Conservation (phyloP, 495 filamentous ascomycete genomes). For the Astrothelium subdiscretum region DNA sequence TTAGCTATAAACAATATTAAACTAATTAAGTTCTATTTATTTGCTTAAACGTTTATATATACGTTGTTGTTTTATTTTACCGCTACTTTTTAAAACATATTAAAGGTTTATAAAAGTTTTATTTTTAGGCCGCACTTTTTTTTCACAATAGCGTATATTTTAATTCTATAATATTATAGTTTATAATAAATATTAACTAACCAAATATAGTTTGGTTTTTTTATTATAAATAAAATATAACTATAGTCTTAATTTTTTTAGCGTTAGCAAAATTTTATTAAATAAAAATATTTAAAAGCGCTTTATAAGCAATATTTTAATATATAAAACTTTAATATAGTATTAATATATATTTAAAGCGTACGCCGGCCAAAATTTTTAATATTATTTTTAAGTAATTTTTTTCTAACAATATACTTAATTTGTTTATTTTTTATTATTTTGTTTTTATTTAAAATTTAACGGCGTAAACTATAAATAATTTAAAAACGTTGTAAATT, state of each 20-base stretch:
- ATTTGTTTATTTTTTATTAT: background rate
- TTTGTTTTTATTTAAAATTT: background rate
- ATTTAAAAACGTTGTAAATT: background rate
- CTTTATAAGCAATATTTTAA: background rate
- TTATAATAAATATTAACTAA: background rate
- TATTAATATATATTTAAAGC: background rate
- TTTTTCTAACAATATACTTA: background rate
- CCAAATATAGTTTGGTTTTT: background rate
- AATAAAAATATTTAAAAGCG: background rate
- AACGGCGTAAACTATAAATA: background rate
- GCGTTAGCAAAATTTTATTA: background rate
- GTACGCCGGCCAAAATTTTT: background rate
- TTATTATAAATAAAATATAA: background rate
- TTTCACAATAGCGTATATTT: background rate
- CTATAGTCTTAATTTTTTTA: background rate
- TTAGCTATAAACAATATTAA: too few species aligned
- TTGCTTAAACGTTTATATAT: too few species aligned
- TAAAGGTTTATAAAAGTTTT: too few species aligned
- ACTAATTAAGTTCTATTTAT: too few species aligned
- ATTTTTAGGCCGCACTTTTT: too few species aligned
- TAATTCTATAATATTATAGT: background rate
- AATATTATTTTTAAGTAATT: background rate
- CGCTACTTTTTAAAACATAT: too few species aligned
- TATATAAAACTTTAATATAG: background rate
- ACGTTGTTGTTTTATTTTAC: too few species aligned